Evolutionary conservation across 805 yeast genomes (phyloP).

Genomic region (Myxozyma melibiosi): DNA sequence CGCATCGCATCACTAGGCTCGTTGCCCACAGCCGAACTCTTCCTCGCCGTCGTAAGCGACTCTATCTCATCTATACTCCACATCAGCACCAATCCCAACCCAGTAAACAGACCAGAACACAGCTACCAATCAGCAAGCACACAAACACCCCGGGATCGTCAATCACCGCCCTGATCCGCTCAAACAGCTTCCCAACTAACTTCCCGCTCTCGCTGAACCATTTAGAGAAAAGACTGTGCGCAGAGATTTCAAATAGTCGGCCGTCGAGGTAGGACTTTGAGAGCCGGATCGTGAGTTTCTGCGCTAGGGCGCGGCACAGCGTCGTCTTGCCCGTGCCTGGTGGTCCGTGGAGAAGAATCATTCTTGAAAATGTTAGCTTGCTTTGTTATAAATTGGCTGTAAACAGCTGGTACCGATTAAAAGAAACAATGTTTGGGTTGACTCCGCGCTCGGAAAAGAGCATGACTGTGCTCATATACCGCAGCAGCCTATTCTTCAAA

Average conservation of each 20-base stretch:
- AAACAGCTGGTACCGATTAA: conserved; percentile 22
- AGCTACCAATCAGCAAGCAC: conserved; percentile 43
- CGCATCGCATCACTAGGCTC: conserved; percentile 50
- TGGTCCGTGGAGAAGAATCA: conserved; percentile 47
- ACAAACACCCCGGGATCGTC: conserved; percentile 37
- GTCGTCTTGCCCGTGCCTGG: conserved; percentile 55
- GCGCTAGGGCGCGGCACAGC: conserved; percentile 47
- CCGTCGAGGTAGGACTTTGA: conserved; percentile 34
- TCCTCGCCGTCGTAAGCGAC: conserved; percentile 49
- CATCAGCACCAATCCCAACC: not conserved
- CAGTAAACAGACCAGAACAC: not conserved
- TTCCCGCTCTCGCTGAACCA: conserved; percentile 54
- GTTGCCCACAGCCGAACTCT: conserved; percentile 42
- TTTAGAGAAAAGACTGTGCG: conserved; percentile 49
- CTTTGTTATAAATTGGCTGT: too few relatives aligned
- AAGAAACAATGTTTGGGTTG: conserved; percentile 24
- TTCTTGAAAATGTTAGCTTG: conserved; percentile 4
- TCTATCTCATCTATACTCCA: conserved; percentile 48
- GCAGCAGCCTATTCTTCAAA: conserved; percentile 42
- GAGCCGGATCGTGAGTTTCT: conserved; percentile 44
- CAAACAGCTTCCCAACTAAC: conserved; percentile 45
- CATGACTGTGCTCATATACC: conserved; percentile 43
- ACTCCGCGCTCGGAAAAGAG: conserved; percentile 34
- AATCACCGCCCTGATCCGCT: conserved; percentile 41
- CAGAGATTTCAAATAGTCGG: conserved; percentile 47